phyloP scores from a whole-genome alignment of 2,329 filamentous ascomycete genomes.

The Phyllosticta paracitricarpa region DNA sequence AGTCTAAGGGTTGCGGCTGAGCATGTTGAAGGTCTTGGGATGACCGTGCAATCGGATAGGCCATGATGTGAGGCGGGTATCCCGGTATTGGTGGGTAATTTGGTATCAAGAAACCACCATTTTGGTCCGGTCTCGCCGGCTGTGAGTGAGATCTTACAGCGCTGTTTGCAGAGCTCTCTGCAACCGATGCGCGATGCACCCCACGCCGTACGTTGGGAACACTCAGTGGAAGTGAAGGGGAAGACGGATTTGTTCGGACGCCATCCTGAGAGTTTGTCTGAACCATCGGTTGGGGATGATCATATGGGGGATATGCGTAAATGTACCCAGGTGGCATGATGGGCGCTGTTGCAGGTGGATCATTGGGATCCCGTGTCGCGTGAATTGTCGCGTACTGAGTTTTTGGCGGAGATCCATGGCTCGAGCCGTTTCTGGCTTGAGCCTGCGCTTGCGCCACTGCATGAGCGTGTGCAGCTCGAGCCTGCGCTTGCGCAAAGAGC shows the following conservation, averaged over 20 bases:
- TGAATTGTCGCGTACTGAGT: constrained; percentile 8
- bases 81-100: constrained; percentile 30
- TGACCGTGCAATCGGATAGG: constrained; percentile 26
- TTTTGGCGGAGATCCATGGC: constrained; percentile 6
- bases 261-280: constrained; percentile 32
- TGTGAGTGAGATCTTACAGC: constrained; percentile 41
- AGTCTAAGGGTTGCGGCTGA: constrained; percentile 9
- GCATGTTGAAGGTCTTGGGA: constrained; percentile 18
- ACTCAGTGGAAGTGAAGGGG: constrained; percentile 35
- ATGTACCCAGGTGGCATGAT: constrained; percentile 31
- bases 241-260: constrained; percentile 38
- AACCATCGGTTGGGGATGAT: constrained; percentile 27
- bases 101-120: constrained; percentile 26
- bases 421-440: constrained; percentile 10
- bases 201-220: constrained; percentile 34
- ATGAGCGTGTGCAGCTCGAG: constrained; percentile 19
- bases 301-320: constrained; percentile 37
- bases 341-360: constrained; percentile 18
- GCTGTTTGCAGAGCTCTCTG: constrained; percentile 29
- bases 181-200: constrained; percentile 33
- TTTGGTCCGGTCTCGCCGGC: constrained; percentile 34
- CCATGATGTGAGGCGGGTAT: constrained; percentile 21
- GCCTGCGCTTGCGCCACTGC: constrained; percentile 21
- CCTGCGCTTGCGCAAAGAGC: constrained; percentile 24
- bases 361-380: not conserved